Base-by-base conservation (phyloP, 768 basidiomycete species). In the Boletus subparvulus region DNA sequence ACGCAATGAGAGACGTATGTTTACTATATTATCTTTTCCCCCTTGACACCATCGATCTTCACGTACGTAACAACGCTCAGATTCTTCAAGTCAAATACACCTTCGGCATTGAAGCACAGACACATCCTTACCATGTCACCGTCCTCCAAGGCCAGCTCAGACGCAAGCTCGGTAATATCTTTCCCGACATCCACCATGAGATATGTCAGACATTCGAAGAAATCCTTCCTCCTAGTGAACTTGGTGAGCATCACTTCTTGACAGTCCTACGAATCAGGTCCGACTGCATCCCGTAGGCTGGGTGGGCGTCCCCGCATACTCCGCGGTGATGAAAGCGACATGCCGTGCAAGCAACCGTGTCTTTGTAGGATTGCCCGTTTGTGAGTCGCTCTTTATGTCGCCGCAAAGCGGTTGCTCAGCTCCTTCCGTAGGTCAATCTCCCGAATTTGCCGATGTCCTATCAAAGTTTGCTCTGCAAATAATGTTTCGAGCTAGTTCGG, bases 261-360 rank as follows among this genome's bases (percentile, higher is more conserved):
- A 42, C 28, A 28, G 55, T 49, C 37, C n/a, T 57, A 52, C 55
- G 52, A 60, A 57, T 59, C 52, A 51, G 44, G 48, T 50, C 44
- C 50, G 11, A 60, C 50, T 24, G 28, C 52, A 26, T 24, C 37
- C 21, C 37, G 41, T 33, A 75, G 75, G 60, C 24, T 75, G 74
- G 74, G 52, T 57, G 14, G 60, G 61, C 43, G 49, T 77, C 12
- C 57, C 61, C 39, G 67, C 68, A 37, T 65, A 63, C 50, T 57
- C 64, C 56, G 64, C 67, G 53, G 62, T 69, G 43, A 66, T 73
- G 57, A 61, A 65, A 36, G 70, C 73, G 52, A 69, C 70, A 50
- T 71, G 69, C 61, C 73, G 75, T 59, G 66, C 63, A 54, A 76
- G 73, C 47, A 78, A 76, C 52, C 76, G 78, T 26, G 55, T 77